Evolutionary conservation across 2,329 filamentous ascomycete species (phyloP), one percentile per base, ranked within the genome.

Genomic region (Chaetothyriales sp.): DNA sequence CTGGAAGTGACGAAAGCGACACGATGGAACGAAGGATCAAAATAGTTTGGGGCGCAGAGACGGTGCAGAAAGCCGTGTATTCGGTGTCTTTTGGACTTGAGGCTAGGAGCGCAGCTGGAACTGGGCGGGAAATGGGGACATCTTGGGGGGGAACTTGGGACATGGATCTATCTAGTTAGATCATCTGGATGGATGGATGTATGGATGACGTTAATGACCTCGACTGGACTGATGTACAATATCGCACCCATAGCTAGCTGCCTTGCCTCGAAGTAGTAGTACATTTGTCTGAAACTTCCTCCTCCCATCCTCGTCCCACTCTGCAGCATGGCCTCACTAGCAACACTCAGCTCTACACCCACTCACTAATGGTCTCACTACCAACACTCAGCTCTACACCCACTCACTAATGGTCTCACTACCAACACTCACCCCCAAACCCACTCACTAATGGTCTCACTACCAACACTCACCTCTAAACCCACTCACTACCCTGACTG

Each of bases 401-500:
- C 19, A 15, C 45, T 6, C 33, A 50, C 18, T 44, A 50, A n/a
- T n/a, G n/a, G n/a, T n/a, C n/a, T n/a, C n/a, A n/a, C n/a, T n/a
- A n/a, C n/a, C n/a, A n/a, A 25, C 20, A 1, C 48, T 45, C 43
- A 44, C 40, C 15, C 6, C 10, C 18, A 50, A 18, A 29, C 43
- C 48, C 20, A n/a, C 45, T 2, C 37, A 50, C 18, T 29, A 50
- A n/a, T n/a, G n/a, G n/a, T 25, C 22, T 25, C 48, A 22, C 43
- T 50, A 18, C 48, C 48, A 19, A 25, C 20, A 1, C 48, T 45
- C 43, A 44, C 40, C 15, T 10, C 10, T 18, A 50, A 18, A 29
- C 43, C 48, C 20, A n/a, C 45, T 2, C 37, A 50, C 18, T 29
- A 50, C 19, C 40, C 48, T 7, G 48, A 50, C 48, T 50, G 37